Evolutionary conservation across 805 yeast species (phyloP), one percentile per base, ranked within the genome.

Genomic region (Ogataea paradorogensis): DNA sequence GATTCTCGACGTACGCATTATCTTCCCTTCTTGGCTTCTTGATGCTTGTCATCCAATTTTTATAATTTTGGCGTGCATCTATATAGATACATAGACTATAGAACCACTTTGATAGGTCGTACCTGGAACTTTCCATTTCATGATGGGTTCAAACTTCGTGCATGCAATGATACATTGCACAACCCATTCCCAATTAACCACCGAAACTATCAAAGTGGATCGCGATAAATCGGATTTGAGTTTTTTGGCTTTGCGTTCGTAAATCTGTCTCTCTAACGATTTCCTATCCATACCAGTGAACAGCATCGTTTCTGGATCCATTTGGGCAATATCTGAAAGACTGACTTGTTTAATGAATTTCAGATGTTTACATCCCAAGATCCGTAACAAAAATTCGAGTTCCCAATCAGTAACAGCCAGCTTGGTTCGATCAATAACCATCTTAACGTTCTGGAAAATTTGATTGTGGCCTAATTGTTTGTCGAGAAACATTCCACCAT

Each of bases 111-210:
- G 29, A 20, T 35, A 35, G 16, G 27, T 28, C 18, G 3, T 10
- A 5, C 43, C 55, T 47, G 25, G 9, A 23, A 15, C 59, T 58
- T 43, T 67, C 60, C 18, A 43, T 14, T 25, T 37, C 30, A 43
- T 45, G 25, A 27, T 27, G 5, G 53, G 49, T 23, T 46, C 46
- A 30, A 53, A 43, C 18, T 33, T 33, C 13, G 29, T 33, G 5
- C 46, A 38, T 1, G 53, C 52, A 18, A 80, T 77, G 11, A 77
- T 66, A 59, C 82, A 75, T 44, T 80, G 84, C 1, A 78, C 82
- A 1, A 78, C 66, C 85, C 85, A 80, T 52, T 80, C 84, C 84
- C 83, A 78, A 50, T 72, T 65, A 9, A 78, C 62, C 4, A 73
- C 27, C 48, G 62, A 53, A 30, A 61, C 27, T n/a, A 39, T 46